Conservation (phyloP, 2,329 filamentous ascomycete genomes). For the Zasmidium cellare region DNA sequence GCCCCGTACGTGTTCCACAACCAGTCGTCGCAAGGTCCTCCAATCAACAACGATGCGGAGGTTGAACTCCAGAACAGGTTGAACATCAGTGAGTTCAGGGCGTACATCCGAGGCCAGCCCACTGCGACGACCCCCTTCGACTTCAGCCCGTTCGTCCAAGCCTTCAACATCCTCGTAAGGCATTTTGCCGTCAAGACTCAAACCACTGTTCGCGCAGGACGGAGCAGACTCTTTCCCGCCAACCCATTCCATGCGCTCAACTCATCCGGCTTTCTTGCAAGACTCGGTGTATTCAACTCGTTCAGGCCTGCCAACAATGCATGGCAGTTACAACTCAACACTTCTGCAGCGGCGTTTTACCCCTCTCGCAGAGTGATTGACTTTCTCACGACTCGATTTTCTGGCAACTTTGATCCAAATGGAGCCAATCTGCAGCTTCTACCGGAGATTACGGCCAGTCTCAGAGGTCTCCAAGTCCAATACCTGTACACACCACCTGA, state of each 20-base stretch:
- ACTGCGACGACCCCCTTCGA: conserved; percentile 4
- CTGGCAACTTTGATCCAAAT: not conserved
- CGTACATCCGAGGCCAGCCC: not conserved
- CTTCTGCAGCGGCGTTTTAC: not conserved
- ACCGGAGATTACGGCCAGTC: not conserved
- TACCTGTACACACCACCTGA: not conserved
- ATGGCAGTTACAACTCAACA: conserved; percentile 1
- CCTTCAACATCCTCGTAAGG: conserved; percentile 4
- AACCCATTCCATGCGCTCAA: not conserved
- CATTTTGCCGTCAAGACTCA: not conserved
- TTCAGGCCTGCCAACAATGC: not conserved
- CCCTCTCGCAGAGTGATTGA: not conserved
- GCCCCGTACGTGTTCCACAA: too few species aligned
- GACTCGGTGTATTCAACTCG: not conserved
- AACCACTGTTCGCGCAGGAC: not conserved
- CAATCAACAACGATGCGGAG: too few species aligned
- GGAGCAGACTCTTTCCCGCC: not conserved
- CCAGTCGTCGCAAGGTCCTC: too few species aligned
- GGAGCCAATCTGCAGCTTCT: not conserved
- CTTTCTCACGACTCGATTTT: not conserved
- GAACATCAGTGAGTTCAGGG: not conserved
- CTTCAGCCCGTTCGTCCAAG: not conserved
- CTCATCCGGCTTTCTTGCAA: not conserved
- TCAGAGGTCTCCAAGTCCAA: conserved; percentile 1
- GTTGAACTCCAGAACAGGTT: too few species aligned